These are phyloP conservation scores for Terfezia claveryi DNA, from an alignment of 495 filamentous ascomycete species.

Conservation along the genomic window DNA sequence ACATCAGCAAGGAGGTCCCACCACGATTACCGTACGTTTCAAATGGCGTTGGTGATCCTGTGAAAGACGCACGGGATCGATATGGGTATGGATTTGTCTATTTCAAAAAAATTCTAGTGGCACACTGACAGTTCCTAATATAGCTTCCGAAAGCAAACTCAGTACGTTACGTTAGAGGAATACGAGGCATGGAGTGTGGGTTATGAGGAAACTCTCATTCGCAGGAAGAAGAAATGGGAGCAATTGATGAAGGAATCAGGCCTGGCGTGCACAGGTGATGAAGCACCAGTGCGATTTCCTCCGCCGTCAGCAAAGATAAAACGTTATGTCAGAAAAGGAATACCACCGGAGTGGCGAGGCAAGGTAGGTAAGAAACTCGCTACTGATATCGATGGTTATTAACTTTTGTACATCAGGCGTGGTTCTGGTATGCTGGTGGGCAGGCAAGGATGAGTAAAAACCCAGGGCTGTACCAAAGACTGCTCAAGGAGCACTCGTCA, in stretches of 20 bases:
- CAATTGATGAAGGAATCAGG: conserved; percentile 53
- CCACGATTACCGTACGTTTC: background rate
- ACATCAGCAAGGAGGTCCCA: background rate
- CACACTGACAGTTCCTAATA: conserved; percentile 45
- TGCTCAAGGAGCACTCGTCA: conserved; percentile 40
- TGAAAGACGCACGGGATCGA: conserved; percentile 22
- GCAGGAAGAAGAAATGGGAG: conserved; percentile 62
- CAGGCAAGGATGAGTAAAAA: conserved; percentile 52
- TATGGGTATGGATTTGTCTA: conserved; percentile 21
- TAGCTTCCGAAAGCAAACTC: conserved; percentile 74
- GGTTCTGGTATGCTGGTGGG: conserved; percentile 95
- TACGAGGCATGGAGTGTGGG: conserved; percentile 61
- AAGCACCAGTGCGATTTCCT: conserved; percentile 48
- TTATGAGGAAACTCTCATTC: conserved; percentile 46
- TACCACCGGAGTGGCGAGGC: conserved; percentile 78
- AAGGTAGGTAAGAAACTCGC: conserved; percentile 16
- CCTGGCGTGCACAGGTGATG: conserved; percentile 35
- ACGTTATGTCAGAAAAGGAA: conserved; percentile 81
- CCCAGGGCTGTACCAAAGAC: conserved; percentile 45
- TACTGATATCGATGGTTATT: no score
- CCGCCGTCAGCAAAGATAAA: conserved; percentile 61
- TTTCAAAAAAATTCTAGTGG: conserved; percentile 3
- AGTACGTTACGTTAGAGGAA: conserved; percentile 49
- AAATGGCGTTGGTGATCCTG: conserved; percentile 8
- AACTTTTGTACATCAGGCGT: conserved; percentile 28